A percentile compares a stretch with the other conserved stretches of the same genome.
phyloP scores from a whole-genome alignment of 495 filamentous ascomycete genomes.

The Letharia columbiana region DNA sequence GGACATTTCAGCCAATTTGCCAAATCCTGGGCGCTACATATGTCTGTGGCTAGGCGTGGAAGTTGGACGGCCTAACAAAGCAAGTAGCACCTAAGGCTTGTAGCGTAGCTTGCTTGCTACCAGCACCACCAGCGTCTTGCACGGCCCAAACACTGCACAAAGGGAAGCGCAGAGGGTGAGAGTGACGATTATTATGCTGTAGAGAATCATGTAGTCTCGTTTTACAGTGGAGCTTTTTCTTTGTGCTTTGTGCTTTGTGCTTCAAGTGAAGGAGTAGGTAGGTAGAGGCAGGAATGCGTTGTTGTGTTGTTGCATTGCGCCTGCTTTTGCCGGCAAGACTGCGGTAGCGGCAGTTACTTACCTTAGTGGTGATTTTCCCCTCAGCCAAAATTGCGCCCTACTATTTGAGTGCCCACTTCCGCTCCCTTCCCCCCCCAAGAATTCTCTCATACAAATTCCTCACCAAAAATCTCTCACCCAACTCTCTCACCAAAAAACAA shows the following conservation, averaged over 20 bases:
- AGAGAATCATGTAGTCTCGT: neutral
- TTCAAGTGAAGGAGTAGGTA: neutral
- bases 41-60: slow-evolving; percentile 4
- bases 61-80: neutral
- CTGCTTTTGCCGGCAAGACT: slow-evolving; percentile 14
- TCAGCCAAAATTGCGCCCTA: slow-evolving; percentile 15
- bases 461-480: slow-evolving; percentile 52
- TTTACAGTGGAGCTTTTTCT: neutral
- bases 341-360: slow-evolving; percentile 14
- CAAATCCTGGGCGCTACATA: neutral
- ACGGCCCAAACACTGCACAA: neutral
- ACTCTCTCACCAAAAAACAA: slow-evolving; percentile 45
- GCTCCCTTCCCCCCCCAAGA: slow-evolving; percentile 31
- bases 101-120: neutral
- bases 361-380: slow-evolving; percentile 9
- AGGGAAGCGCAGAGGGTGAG: neutral
- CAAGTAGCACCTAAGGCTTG: neutral
- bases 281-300: slow-evolving; percentile 14
- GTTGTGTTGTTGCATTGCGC: slow-evolving; percentile 1
- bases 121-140: neutral
- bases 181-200: neutral
- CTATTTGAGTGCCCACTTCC: slow-evolving; percentile 24
- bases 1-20: neutral
- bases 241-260: neutral
- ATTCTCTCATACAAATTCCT: slow-evolving; percentile 46